Evolutionary conservation across 768 basidiomycete genomes (phyloP).

Genomic region (Leucogyrophana mollusca): DNA sequence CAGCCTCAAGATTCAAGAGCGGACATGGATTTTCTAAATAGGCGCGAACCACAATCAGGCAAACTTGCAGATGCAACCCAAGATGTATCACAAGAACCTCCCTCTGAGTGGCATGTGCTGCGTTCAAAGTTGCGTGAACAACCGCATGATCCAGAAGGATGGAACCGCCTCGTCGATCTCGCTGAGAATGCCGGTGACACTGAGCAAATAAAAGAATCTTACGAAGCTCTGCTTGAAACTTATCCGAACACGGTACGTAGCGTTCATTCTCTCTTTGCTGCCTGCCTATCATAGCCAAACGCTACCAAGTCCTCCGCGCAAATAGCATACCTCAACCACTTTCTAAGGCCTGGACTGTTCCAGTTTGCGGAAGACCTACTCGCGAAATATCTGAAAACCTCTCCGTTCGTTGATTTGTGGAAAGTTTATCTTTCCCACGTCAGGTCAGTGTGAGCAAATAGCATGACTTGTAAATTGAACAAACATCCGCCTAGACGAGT

Average conservation of each 20-base stretch:
- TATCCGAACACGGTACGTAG: conserved; percentile 86
- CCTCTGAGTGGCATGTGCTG: conserved; percentile 67
- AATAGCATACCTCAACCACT: conserved; percentile 81
- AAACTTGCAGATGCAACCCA: conserved; percentile 19
- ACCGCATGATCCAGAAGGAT: conserved; percentile 73
- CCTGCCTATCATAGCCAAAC: conserved; percentile 13
- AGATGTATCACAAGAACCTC: conserved; percentile 31
- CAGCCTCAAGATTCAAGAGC: conserved; percentile 28
- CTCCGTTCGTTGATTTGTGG: conserved; percentile 89
- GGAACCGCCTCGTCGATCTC: conserved; percentile 75
- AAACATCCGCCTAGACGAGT: conserved; percentile 48
- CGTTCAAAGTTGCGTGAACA: conserved; percentile 61
- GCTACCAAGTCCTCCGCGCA: conserved; percentile 70
- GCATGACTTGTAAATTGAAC: conserved; percentile 10
- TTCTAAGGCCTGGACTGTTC: conserved; percentile 64
- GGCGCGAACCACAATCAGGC: conserved; percentile 21
- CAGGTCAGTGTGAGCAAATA: conserved; percentile 50
- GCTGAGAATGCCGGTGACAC: conserved; percentile 79
- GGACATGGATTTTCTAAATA: conserved; percentile 25
- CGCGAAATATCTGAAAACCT: conserved; percentile 81
- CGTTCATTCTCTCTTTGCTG: conserved; percentile 18
- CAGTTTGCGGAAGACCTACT: conserved; percentile 85
- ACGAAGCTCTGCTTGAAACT: conserved; percentile 76
- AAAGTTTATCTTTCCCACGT: conserved; percentile 93
- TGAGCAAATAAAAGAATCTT: conserved; percentile 76